phyloP scores from a whole-genome alignment of 371 early-diverging fungal species.

The Mortierella sp. region DNA sequence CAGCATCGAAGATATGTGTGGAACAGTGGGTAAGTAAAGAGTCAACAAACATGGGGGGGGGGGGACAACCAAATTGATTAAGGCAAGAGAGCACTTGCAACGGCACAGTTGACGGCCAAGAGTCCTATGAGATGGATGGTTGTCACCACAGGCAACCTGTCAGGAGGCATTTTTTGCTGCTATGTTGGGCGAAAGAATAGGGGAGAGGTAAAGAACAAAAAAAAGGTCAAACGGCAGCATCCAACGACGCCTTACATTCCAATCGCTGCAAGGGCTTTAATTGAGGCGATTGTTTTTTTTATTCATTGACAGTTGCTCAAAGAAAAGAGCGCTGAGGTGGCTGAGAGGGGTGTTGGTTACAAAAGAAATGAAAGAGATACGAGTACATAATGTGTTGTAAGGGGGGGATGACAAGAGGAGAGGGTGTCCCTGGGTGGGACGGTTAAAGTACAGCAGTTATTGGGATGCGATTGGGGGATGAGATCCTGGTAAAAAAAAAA shows the following conservation, averaged over 20 bases:
- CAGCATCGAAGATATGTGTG: neutral
- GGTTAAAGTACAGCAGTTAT: conserved; percentile 7
- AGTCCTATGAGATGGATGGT: neutral
- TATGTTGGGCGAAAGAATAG: no score
- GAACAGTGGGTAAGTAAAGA: neutral
- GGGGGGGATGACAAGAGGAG: neutral
- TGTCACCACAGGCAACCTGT: conserved; percentile 8
- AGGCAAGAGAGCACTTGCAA: neutral
- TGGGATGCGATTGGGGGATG: neutral
- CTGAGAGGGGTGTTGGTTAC: neutral
- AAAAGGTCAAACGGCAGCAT: no score
- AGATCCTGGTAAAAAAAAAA: neutral
- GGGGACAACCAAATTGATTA: neutral
- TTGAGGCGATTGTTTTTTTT: neutral
- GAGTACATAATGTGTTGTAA: conserved; percentile 1
- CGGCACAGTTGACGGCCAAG: neutral
- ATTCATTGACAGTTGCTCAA: neutral
- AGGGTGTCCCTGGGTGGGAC: neutral
- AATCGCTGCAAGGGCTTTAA: neutral
- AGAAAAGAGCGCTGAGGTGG: neutral
- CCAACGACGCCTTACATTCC: neutral
- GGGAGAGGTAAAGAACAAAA: neutral
- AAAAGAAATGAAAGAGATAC: neutral
- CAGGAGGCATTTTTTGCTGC: neutral
- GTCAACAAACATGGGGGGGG: neutral